A percentile compares a stretch with the other conserved stretches of the same genome.
These are phyloP conservation scores for Claviceps purpurea DNA, from an alignment of 2,329 filamentous ascomycete species.

Conservation along the genomic window DNA sequence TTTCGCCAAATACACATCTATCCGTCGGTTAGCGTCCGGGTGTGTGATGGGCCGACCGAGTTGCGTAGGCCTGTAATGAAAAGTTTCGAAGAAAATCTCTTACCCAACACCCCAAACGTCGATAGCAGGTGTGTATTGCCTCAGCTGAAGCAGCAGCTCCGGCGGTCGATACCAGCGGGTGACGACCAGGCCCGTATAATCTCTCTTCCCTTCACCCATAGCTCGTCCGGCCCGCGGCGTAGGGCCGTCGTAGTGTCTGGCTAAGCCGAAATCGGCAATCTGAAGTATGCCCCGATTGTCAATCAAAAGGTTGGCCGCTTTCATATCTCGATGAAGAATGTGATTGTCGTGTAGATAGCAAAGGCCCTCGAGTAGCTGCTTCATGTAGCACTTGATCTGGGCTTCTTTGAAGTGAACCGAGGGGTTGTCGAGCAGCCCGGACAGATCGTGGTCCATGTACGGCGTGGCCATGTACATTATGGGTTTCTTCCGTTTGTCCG, in stretches of 20 bases:
- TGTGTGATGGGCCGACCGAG: neutral
- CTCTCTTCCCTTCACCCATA: constrained; percentile 71
- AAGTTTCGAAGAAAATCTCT: constrained; percentile 16
- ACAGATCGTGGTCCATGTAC: constrained; percentile 99
- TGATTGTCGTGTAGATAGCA: constrained; percentile 79
- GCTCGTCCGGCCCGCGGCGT: constrained; percentile 64
- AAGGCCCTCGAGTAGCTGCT: constrained; percentile 81
- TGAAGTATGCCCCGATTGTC: constrained; percentile 87
- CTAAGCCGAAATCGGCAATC: constrained; percentile 94
- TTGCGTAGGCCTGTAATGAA: neutral
- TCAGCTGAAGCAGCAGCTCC: constrained; percentile 76
- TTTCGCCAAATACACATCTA: constrained; percentile 96
- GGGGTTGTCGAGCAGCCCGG: constrained; percentile 89
- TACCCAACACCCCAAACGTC: constrained; percentile 97
- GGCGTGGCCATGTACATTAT: constrained; percentile 98
- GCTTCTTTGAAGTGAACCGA: constrained; percentile 73
- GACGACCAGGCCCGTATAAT: constrained; percentile 94
- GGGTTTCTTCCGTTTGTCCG: constrained; percentile 65
- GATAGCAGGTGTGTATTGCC: constrained; percentile 91
- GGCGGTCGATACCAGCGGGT: constrained; percentile 95
- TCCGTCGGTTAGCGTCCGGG: constrained; percentile 11
- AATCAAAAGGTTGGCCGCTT: constrained; percentile 93
- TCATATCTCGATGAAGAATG: constrained; percentile 96
- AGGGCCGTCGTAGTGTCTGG: constrained; percentile 79
- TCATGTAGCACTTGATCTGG: constrained; percentile 96